These are phyloP conservation scores for Hemisphaericaspora nanyangensis DNA, from an alignment of 805 yeast species.

Conservation along the genomic window DNA sequence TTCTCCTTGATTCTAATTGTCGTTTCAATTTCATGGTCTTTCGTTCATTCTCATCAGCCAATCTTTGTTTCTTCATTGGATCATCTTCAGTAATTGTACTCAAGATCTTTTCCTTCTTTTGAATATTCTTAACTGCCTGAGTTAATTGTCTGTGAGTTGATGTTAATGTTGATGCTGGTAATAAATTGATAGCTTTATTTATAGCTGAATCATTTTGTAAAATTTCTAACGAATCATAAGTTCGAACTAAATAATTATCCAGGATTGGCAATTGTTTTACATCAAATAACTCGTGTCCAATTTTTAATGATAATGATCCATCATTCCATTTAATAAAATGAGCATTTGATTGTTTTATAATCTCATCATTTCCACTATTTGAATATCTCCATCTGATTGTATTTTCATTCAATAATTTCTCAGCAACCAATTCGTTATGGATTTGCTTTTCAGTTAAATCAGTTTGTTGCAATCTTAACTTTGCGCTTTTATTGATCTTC, in stretches of 20 bases:
- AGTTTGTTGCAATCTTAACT: slow-evolving; percentile 18
- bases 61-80: slow-evolving; percentile 65
- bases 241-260: slow-evolving; percentile 68
- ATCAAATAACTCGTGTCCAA: slow-evolving; percentile 87
- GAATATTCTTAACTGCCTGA: slow-evolving; percentile 54
- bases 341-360: slow-evolving; percentile 83
- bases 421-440: slow-evolving; percentile 48
- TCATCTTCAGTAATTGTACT: slow-evolving; percentile 56
- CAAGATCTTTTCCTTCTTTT: slow-evolving; percentile 46
- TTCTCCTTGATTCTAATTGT: slow-evolving; percentile 59
- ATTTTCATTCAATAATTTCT: slow-evolving; percentile 69
- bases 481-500: slow-evolving; percentile 36
- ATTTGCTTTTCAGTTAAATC: slow-evolving; percentile 39
- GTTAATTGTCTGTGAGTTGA: slow-evolving; percentile 79
- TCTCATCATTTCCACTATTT: slow-evolving; percentile 63
- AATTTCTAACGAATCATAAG: slow-evolving; percentile 68
- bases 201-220: slow-evolving; percentile 67
- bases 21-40: slow-evolving; percentile 59
- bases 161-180: slow-evolving; percentile 89
- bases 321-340: slow-evolving; percentile 93
- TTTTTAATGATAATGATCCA: slow-evolving; percentile 78
- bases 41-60: slow-evolving; percentile 59
- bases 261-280: slow-evolving; percentile 58
- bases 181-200: slow-evolving; percentile 62
- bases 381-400: slow-evolving; percentile 94